phyloP scores from a whole-genome alignment of 257 asterid genomes.

The Nicotiana tabacum region DNA sequence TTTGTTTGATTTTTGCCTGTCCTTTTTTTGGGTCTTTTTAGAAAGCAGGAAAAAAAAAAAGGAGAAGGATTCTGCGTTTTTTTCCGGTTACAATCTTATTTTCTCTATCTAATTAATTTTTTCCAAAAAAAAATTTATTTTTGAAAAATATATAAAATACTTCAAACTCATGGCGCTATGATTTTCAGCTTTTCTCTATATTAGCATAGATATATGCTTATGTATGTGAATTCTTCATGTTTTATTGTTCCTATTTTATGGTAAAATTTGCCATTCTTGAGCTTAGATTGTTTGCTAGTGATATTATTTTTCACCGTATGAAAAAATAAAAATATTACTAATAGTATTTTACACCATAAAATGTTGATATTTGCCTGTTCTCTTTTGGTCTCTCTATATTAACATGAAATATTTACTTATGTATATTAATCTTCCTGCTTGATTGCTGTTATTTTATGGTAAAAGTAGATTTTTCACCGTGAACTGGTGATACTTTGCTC shows the following conservation, averaged over 20 bases:
- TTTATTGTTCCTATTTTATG: not conserved
- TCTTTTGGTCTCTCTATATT: not conserved
- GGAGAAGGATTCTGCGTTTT: not conserved
- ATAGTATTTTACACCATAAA: too few species aligned
- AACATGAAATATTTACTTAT: not conserved
- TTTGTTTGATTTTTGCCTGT: not conserved
- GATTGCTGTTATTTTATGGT: not conserved
- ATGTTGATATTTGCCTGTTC: too few species aligned
- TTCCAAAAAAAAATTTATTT: not conserved
- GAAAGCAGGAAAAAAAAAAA: not conserved
- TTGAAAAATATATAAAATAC: not conserved
- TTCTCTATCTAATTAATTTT: not conserved
- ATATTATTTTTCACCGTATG: not conserved
- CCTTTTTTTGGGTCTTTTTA: not conserved
- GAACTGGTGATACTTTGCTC: not conserved
- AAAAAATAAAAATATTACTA: too few species aligned
- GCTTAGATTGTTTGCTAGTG: not conserved
- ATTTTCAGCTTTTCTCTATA: not conserved
- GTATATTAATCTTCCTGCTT: not conserved
- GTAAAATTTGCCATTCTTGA: not conserved
- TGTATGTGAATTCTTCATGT: not conserved
- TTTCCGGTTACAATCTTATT: not conserved
- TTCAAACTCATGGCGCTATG: not conserved
- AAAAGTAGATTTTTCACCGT: not conserved
- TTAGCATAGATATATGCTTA: not conserved